These are phyloP conservation scores for Alternaria triticina DNA, from an alignment of 2,329 filamentous ascomycete genomes.

Conservation along the genomic window DNA sequence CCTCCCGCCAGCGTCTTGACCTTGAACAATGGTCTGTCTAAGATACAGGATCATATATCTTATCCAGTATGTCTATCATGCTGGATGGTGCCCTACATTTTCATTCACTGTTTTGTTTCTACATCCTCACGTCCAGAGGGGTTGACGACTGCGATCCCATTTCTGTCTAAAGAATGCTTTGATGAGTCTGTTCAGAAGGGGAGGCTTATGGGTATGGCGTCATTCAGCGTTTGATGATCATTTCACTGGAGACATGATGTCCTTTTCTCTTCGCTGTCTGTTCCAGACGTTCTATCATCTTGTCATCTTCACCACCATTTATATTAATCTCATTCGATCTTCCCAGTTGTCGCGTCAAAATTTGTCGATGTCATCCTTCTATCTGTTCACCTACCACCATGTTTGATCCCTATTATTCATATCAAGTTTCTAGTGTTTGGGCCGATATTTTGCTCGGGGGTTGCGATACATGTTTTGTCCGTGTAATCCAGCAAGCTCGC, in stretches of 20 bases:
- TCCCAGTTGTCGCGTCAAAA: neutral
- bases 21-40: neutral
- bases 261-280: slow-evolving; percentile 1
- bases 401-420: neutral
- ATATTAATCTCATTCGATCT: slow-evolving; percentile 15
- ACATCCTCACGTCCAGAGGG: neutral
- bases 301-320: slow-evolving; percentile 8
- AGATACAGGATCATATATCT: neutral
- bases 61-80: neutral
- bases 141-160: neutral
- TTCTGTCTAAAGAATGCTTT: neutral
- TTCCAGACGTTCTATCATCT: neutral
- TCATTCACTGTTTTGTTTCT: neutral
- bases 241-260: neutral
- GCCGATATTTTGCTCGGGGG: neutral
- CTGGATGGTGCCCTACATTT: neutral
- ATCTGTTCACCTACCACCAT: neutral
- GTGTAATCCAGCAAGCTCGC: neutral
- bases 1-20: neutral
- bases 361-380: neutral
- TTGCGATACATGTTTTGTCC: neutral
- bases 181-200: neutral
- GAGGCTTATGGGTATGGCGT: neutral
- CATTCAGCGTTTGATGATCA: neutral
- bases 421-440: neutral